Evolutionary conservation across 345 rosid species (phyloP).

Genomic region (Barbarea vulgaris): DNA sequence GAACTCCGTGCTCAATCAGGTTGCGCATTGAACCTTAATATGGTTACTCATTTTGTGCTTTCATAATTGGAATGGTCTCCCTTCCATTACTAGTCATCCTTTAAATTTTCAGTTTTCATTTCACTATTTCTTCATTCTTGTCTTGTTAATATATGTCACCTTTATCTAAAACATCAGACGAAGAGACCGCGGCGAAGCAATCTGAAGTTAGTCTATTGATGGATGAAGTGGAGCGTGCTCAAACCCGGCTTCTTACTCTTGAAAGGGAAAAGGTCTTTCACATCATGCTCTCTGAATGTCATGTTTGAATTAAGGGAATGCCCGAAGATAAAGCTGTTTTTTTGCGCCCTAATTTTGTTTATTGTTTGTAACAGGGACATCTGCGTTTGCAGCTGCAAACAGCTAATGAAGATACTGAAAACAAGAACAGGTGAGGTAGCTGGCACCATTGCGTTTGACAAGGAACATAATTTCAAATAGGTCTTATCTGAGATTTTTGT

Average conservation of each 20-base stretch:
- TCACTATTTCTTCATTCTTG: slow-evolving; percentile 13
- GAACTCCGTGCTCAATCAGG: slow-evolving; percentile 98
- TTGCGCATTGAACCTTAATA: slow-evolving; percentile 39
- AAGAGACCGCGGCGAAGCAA: slow-evolving; percentile 89
- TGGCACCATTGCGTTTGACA: slow-evolving; percentile 14
- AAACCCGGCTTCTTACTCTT: slow-evolving; percentile 86
- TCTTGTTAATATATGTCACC: slow-evolving; percentile 25
- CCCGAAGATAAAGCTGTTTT: background rate
- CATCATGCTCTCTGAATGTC: slow-evolving; percentile 15
- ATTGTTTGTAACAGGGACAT: slow-evolving; percentile 60
- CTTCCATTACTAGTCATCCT: slow-evolving; percentile 9
- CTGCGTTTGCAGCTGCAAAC: slow-evolving; percentile 84
- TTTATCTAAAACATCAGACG: slow-evolving; percentile 58
- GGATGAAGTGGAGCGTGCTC: slow-evolving; percentile 99
- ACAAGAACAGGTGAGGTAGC: slow-evolving; percentile 62
- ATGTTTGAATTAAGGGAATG: slow-evolving; percentile 15
- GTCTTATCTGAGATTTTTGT: slow-evolving; percentile 4
- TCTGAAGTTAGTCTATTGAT: slow-evolving; percentile 90
- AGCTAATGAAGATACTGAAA: slow-evolving; percentile 81
- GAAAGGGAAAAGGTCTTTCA: slow-evolving; percentile 89
- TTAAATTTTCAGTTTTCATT: background rate
- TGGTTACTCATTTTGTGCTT: slow-evolving; percentile 20
- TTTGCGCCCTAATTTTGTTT: slow-evolving; percentile 3
- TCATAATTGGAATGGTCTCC: slow-evolving; percentile 8
- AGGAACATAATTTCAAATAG: slow-evolving; percentile 4